Evolutionary conservation across 148 eudicot genomes (phyloP).

Genomic region (Cornus kousa): DNA sequence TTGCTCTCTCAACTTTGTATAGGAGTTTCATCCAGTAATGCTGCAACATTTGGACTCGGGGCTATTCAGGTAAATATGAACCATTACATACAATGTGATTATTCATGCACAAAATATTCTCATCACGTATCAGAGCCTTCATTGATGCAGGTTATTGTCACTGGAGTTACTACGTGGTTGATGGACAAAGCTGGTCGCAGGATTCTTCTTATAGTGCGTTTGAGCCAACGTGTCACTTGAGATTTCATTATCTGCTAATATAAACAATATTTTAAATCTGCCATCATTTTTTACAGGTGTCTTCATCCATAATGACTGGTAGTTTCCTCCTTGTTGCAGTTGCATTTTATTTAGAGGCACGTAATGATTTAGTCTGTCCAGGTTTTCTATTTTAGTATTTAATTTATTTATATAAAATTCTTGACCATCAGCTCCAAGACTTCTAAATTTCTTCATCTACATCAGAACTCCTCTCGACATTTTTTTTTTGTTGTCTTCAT

Average conservation of each 20-base stretch:
- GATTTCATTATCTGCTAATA: neutral
- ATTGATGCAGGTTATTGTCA: slow-evolving; percentile 62
- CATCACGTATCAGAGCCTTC: slow-evolving; percentile 1
- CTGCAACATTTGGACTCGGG: slow-evolving; percentile 81
- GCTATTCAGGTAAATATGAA: slow-evolving; percentile 59
- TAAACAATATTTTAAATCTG: neutral
- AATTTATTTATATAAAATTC: neutral
- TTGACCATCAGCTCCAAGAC: neutral
- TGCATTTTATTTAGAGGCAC: slow-evolving; percentile 71
- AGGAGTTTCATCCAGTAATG: slow-evolving; percentile 70
- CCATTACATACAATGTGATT: neutral
- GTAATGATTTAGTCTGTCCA: neutral
- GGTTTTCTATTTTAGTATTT: neutral
- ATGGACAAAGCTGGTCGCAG: slow-evolving; percentile 88
- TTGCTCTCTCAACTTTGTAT: slow-evolving; percentile 11
- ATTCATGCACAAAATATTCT: neutral
- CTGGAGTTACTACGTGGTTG: slow-evolving; percentile 69
- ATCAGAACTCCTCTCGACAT: neutral
- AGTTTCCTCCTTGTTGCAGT: slow-evolving; percentile 65
- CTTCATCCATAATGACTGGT: slow-evolving; percentile 55
- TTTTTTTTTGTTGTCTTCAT: neutral
- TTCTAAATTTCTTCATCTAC: neutral
- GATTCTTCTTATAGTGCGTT: slow-evolving; percentile 63
- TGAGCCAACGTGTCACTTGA: neutral
- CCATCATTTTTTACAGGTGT: slow-evolving; percentile 41